Conservation (phyloP, 257 asterid genomes). For the Petrea volubilis region DNA sequence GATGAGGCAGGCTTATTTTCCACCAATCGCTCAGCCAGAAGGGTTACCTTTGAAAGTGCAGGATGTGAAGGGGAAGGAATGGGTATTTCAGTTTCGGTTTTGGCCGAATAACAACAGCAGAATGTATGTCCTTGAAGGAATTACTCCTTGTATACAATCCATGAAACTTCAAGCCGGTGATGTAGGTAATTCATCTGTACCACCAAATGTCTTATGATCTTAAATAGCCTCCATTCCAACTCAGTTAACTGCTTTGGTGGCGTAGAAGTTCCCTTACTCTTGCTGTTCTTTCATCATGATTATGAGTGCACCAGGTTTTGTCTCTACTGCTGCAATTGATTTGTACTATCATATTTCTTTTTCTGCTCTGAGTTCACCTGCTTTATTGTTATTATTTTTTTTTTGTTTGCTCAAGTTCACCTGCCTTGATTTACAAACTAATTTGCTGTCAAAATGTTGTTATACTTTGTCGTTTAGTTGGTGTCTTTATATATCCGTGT, state of each 20-base stretch:
- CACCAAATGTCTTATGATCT: constrained; percentile 16
- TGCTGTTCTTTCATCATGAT: background rate
- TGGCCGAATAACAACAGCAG: constrained; percentile 99
- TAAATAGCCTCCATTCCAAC: background rate
- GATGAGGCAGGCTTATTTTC: constrained; percentile 76
- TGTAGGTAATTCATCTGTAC: constrained; percentile 64
- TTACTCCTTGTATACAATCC: constrained; percentile 93
- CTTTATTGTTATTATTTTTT: no score
- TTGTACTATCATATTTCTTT: constrained; percentile 2
- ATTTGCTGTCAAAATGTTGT: background rate
- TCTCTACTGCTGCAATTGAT: constrained; percentile 4
- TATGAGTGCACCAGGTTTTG: background rate
- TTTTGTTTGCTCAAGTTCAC: no score
- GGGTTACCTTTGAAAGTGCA: constrained; percentile 79
- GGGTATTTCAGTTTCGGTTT: constrained; percentile 94
- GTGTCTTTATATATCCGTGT: background rate
- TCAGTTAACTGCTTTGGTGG: constrained; percentile 20
- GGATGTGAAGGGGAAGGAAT: constrained; percentile 85
- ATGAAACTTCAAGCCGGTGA: constrained; percentile 98
- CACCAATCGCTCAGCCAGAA: constrained; percentile 84
- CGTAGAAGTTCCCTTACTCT: constrained; percentile 8
- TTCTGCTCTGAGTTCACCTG: constrained; percentile 1
- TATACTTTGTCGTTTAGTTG: constrained; percentile 9
- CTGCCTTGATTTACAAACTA: background rate
- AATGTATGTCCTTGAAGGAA: constrained; percentile 98